Evolutionary conservation across 2,329 filamentous ascomycete species (phyloP).

Genomic region (Bipolaris victoriae): DNA sequence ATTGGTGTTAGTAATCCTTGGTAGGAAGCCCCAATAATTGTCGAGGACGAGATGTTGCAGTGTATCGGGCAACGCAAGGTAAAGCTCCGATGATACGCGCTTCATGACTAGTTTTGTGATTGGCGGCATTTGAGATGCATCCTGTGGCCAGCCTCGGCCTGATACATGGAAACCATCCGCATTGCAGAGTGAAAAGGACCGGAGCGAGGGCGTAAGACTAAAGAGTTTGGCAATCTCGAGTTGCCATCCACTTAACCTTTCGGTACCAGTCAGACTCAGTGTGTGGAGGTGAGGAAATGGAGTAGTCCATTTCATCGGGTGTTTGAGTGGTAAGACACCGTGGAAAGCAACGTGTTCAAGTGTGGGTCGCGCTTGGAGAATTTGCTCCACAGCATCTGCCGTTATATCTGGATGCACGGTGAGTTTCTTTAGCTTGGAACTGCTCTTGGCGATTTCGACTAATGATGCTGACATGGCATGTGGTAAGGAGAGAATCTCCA

Average conservation of each 20-base stretch:
- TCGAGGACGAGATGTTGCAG: slow-evolving; percentile 24
- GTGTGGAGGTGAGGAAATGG: slow-evolving; percentile 35
- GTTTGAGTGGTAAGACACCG: neutral
- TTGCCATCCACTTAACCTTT: neutral
- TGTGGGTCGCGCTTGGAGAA: slow-evolving; percentile 34
- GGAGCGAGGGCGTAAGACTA: slow-evolving; percentile 23
- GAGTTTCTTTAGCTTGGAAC: slow-evolving; percentile 35
- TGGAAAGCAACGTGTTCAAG: slow-evolving; percentile 36
- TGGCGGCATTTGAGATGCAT: slow-evolving; percentile 1
- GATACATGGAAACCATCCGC: neutral
- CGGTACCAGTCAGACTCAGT: slow-evolving; percentile 21
- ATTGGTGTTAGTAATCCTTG: neutral
- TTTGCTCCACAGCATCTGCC: slow-evolving; percentile 33
- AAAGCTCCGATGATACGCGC: neutral
- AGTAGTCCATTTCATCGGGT: slow-evolving; percentile 29
- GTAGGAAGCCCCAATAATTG: neutral
- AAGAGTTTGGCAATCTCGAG: slow-evolving; percentile 11
- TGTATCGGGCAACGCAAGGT: slow-evolving; percentile 25
- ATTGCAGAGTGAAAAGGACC: slow-evolving; percentile 20
- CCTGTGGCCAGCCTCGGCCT: slow-evolving; percentile 4
- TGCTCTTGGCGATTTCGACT: slow-evolving; percentile 37
- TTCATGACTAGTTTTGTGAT: slow-evolving; percentile 24
- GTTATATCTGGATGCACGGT: slow-evolving; percentile 35
- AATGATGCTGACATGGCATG: slow-evolving; percentile 35
- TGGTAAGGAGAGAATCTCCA: slow-evolving; percentile 42